Percentiles rank a stretch among this genome's conserved stretches.
phyloP scores from a whole-genome alignment of 257 asterid genomes.

The Solanum pinnatisectum region DNA sequence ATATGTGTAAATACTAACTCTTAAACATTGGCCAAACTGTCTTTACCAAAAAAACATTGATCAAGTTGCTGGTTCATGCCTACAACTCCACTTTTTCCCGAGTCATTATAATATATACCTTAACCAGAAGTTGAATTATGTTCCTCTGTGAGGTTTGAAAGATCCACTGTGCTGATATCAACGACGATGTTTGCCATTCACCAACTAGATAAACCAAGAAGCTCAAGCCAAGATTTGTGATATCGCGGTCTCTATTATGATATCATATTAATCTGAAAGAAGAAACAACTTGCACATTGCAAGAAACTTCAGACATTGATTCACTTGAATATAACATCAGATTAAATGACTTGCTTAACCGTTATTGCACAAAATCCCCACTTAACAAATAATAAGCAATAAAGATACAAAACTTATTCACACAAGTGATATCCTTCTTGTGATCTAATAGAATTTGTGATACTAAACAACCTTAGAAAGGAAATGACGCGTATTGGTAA shows the following conservation, averaged over 20 bases:
- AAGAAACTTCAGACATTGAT: slow-evolving; percentile 6
- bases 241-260: not conserved
- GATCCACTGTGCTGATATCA: too few relatives aligned
- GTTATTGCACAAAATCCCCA: not conserved
- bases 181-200: not conserved
- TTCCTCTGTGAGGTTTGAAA: too few relatives aligned
- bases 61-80: not conserved
- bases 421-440: not conserved
- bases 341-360: not conserved
- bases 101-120: not conserved
- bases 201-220: not conserved
- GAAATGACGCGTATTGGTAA: not conserved
- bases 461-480: not conserved
- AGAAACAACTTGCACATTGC: slow-evolving; percentile 52
- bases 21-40: not conserved
- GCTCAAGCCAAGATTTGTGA: not conserved
- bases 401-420: not conserved
- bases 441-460: not conserved
- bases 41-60: not conserved
- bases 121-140: not conserved
- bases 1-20: not conserved
- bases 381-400: not conserved
- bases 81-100: not conserved
- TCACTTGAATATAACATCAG: not conserved
- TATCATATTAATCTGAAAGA: slow-evolving; percentile 59